Percentiles rank a stretch among this genome's conserved stretches.
Conservation (phyloP, 1,139 yeast genomes). For the Candida anutae region DNA sequence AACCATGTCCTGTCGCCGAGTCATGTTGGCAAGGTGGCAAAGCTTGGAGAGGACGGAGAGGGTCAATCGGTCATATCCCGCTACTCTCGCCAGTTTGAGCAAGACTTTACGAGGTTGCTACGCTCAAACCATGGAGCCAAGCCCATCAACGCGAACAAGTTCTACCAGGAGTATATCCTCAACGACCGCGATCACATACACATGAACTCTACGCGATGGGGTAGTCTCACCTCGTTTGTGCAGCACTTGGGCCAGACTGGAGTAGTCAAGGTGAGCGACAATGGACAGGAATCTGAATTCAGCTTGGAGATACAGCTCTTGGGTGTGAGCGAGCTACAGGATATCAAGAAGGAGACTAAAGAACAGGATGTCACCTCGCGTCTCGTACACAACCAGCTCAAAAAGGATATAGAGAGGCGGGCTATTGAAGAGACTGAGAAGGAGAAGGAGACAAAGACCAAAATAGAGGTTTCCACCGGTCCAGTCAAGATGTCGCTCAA, state of each 20-base stretch:
- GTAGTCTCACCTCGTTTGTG: conserved; percentile 63
- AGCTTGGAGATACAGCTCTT: conserved; percentile 26
- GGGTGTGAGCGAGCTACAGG: conserved; percentile 13
- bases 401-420: no score
- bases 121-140: conserved; percentile 75
- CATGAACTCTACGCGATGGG: conserved; percentile 84
- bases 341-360: no score
- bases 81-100: conserved; percentile 53
- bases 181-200: conserved; percentile 78
- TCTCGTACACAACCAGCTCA: no score
- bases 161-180: conserved; percentile 79
- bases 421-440: no score
- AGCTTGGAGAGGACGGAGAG: conserved; percentile 28
- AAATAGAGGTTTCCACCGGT: not conserved
- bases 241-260: conserved; percentile 55
- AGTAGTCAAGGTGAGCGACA: conserved; percentile 42
- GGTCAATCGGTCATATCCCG: conserved; percentile 42
- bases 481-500: conserved; percentile 1
- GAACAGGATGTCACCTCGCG: no score
- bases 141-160: conserved; percentile 68
- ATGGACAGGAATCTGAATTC: conserved; percentile 30
- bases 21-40: conserved; percentile 50
- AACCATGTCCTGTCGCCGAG: conserved; percentile 76
- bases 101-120: conserved; percentile 59
- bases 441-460: no score